Evolutionary conservation across 176 grass and related monocot genomes (phyloP).

Genomic region (Urochloa ruziziensis): DNA sequence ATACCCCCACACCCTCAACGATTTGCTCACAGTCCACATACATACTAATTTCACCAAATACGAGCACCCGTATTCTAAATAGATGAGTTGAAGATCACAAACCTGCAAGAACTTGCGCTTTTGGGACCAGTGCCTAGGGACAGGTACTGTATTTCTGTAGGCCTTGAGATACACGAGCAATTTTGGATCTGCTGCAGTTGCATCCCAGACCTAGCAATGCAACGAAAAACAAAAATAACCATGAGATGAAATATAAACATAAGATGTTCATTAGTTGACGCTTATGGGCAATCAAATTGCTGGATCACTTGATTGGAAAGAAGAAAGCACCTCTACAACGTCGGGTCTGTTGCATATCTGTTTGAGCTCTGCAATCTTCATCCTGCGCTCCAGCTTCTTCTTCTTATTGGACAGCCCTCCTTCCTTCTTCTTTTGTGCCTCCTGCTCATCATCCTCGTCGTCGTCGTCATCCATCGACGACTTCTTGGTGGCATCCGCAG

Average conservation of each 20-base stretch:
- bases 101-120: conserved; percentile 95
- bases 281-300: not conserved
- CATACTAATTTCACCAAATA: not conserved
- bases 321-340: conserved; percentile 67
- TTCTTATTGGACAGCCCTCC: conserved; percentile 84
- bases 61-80: not conserved
- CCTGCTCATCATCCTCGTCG: conserved; percentile 44
- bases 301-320: not conserved
- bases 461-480: conserved; percentile 43
- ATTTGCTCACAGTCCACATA: not conserved
- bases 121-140: conserved; percentile 90
- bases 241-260: not conserved
- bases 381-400: conserved; percentile 83
- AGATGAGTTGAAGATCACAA: not conserved
- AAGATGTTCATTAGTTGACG: not conserved
- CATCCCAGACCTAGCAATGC: conserved; percentile 78
- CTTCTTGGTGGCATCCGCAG: conserved; percentile 49
- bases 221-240: not conserved
- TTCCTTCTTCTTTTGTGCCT: conserved; percentile 70
- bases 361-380: conserved; percentile 95
- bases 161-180: conserved; percentile 81
- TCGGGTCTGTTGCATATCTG: conserved; percentile 84
- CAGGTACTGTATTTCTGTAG: conserved; percentile 84
- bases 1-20: not conserved
- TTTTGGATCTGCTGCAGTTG: conserved; percentile 78